These are phyloP conservation scores for Emericellopsis terricola DNA, from an alignment of 495 filamentous ascomycete genomes.

Conservation along the genomic window DNA sequence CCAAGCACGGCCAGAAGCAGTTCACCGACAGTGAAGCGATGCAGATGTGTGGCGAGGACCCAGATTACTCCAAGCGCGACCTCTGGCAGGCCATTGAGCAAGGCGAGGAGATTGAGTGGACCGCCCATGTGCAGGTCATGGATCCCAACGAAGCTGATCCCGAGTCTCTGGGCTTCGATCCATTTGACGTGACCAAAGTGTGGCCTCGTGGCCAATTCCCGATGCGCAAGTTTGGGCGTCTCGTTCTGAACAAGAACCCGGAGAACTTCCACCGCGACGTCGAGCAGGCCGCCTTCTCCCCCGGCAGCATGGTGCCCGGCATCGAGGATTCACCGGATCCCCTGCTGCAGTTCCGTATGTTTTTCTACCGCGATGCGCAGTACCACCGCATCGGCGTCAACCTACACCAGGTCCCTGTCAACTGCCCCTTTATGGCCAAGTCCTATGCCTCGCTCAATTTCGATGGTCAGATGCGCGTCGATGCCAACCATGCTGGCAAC, in stretches of 20 bases:
- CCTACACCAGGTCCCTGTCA: conserved; percentile 72
- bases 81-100: conserved; percentile 31
- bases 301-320: conserved; percentile 50
- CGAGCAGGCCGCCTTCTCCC: conserved; percentile 78
- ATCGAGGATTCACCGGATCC: conserved; percentile 60
- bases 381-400: conserved; percentile 66
- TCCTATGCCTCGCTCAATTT: conserved; percentile 1
- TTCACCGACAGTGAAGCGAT: conserved; percentile 33
- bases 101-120: conserved; percentile 29
- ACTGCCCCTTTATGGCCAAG: conserved; percentile 13
- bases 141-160: conserved; percentile 29
- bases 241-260: conserved; percentile 49
- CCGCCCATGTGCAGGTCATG: conserved; percentile 33
- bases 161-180: conserved; percentile 28
- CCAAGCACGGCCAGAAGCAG: conserved; percentile 34
- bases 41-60: conserved; percentile 20
- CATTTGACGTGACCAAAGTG: conserved; percentile 34
- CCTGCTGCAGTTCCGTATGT: conserved; percentile 61
- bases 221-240: conserved; percentile 43
- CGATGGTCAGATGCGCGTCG: neutral
- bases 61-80: conserved; percentile 35
- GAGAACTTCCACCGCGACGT: conserved; percentile 60
- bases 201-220: conserved; percentile 60
- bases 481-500: conserved; percentile 32
- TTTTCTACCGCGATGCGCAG: conserved; percentile 71